phyloP scores from a whole-genome alignment of 1,284 basidiomycete genomes.

The Coniferiporia sulphurascens region DNA sequence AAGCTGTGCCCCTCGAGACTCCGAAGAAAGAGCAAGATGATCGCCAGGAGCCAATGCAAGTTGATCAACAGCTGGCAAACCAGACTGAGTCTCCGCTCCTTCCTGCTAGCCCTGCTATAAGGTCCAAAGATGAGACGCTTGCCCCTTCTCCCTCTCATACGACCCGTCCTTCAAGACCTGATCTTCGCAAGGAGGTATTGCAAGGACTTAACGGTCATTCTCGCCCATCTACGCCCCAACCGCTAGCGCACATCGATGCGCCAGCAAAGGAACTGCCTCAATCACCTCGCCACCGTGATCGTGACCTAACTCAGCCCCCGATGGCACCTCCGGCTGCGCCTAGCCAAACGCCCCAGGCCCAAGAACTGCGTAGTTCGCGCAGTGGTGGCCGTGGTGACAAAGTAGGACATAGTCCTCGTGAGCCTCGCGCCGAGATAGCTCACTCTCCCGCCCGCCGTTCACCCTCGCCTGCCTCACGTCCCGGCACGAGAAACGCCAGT shows the following conservation, averaged over 20 bases:
- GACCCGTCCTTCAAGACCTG: slow-evolving; percentile 1
- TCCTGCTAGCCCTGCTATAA: background rate
- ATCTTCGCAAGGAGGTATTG: slow-evolving; percentile 16
- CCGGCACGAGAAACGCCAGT: slow-evolving; percentile 67
- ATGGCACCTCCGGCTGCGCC: slow-evolving; percentile 79
- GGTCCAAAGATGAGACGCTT: slow-evolving; percentile 1
- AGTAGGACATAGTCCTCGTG: slow-evolving; percentile 39
- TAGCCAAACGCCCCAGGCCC: slow-evolving; percentile 74
- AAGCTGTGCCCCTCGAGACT: slow-evolving; percentile 6
- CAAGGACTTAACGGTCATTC: slow-evolving; percentile 9
- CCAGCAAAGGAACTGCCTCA: slow-evolving; percentile 35
- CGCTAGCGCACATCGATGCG: background rate
- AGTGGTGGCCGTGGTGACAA: slow-evolving; percentile 32
- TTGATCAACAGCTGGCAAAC: slow-evolving; percentile 1
- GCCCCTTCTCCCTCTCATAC: slow-evolving; percentile 1
- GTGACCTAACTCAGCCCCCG: slow-evolving; percentile 28
- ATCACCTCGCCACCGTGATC: slow-evolving; percentile 34
- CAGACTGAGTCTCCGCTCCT: background rate
- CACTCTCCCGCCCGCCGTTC: slow-evolving; percentile 53
- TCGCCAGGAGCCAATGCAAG: slow-evolving; percentile 1
- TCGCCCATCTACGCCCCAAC: slow-evolving; percentile 12
- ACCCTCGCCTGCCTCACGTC: slow-evolving; percentile 57
- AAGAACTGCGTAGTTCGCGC: slow-evolving; percentile 72
- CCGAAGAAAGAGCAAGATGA: slow-evolving; percentile 21
- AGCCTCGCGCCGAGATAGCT: slow-evolving; percentile 41